Percentiles rank a stretch among this genome's conserved stretches.
phyloP scores from a whole-genome alignment of 2,329 filamentous ascomycete genomes.

The Aspergillus uvarum region DNA sequence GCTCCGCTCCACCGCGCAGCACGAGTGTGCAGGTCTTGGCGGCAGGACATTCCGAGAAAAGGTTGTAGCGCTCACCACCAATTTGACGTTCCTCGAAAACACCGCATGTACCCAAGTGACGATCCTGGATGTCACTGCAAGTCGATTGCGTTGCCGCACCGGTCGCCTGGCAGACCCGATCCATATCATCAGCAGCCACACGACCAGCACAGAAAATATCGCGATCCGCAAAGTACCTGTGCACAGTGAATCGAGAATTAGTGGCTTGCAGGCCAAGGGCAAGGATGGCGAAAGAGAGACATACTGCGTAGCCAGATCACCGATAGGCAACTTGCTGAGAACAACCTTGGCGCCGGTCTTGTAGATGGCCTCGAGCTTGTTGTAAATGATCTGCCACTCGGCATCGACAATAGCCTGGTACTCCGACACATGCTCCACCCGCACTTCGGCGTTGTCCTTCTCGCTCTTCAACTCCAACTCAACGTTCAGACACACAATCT shows the following conservation, averaged over 20 bases:
- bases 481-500: slow-evolving; percentile 96
- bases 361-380: slow-evolving; percentile 94
- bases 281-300: slow-evolving; percentile 16
- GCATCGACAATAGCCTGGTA: slow-evolving; percentile 99
- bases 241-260: neutral
- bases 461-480: slow-evolving; percentile 98
- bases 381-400: slow-evolving; percentile 99
- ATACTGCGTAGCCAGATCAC: slow-evolving; percentile 89
- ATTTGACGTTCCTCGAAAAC: slow-evolving; percentile 94
- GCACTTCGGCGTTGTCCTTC: slow-evolving; percentile 98
- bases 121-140: slow-evolving; percentile 86
- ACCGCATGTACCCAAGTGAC: slow-evolving; percentile 89
- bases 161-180: slow-evolving; percentile 92
- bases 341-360: slow-evolving; percentile 96
- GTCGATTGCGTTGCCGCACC: slow-evolving; percentile 92
- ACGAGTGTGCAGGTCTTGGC: slow-evolving; percentile 97
- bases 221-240: slow-evolving; percentile 84
- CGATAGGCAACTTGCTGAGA: slow-evolving; percentile 93
- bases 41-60: slow-evolving; percentile 93
- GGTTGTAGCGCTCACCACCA: slow-evolving; percentile 95
- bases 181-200: slow-evolving; percentile 87
- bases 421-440: slow-evolving; percentile 96
- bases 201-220: slow-evolving; percentile 98
- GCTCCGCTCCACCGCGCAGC: slow-evolving; percentile 92
- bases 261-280: neutral